Percentiles rank a stretch among this genome's conserved stretches.
phyloP scores from a whole-genome alignment of 495 filamentous ascomycete species.

The Xylaria cubensis region DNA sequence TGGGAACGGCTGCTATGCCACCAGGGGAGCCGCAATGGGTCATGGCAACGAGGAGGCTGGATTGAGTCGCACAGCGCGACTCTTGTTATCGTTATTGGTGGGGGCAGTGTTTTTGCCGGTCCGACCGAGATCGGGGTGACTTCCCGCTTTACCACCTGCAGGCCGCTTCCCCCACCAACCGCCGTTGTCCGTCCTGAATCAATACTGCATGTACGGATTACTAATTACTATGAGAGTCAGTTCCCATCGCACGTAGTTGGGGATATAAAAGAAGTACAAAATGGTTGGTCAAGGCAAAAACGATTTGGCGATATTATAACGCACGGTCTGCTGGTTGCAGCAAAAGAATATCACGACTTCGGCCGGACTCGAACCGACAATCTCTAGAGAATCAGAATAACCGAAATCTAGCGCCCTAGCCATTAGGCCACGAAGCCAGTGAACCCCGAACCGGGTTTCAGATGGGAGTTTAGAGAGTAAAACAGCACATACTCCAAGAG shows the following conservation, averaged over 20 bases:
- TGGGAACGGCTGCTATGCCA: not conserved
- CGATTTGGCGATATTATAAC: no score
- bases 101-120: conserved; percentile 7
- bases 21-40: conserved; percentile 1
- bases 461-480: no score
- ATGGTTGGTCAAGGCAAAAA: no score
- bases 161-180: not conserved
- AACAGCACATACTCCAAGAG: no score
- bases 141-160: not conserved
- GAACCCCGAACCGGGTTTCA: no score
- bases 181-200: not conserved
- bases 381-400: conserved; percentile 23
- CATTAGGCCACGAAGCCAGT: conserved; percentile 28
- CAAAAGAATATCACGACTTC: conserved; percentile 21
- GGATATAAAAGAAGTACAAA: no score
- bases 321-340: not conserved
- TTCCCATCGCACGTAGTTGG: no score
- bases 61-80: conserved; percentile 9
- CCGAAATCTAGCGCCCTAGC: conserved; percentile 31
- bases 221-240: not conserved
- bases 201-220: no score
- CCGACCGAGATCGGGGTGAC: conserved; percentile 20
- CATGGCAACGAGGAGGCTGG: not conserved
- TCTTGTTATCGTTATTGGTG: conserved; percentile 18
- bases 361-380: conserved; percentile 31